phyloP scores from a whole-genome alignment of 2,329 filamentous ascomycete genomes.

The Aspergillus novofumigatus region DNA sequence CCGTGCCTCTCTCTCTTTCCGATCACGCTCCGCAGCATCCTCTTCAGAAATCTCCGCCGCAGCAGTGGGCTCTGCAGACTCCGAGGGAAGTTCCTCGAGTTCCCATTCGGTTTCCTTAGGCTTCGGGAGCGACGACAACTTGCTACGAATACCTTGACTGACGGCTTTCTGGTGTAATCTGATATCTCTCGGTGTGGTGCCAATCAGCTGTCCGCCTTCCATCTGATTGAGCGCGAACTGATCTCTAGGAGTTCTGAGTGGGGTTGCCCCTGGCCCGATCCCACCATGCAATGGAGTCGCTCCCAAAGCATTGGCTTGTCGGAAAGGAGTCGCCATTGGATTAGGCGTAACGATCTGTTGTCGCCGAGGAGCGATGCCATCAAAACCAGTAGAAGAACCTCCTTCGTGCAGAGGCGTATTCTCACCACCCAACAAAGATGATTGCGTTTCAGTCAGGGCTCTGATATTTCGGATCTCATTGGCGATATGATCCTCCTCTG shows the following conservation, averaged over 20 bases:
- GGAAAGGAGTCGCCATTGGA: conserved; percentile 85
- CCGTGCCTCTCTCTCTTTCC: conserved; percentile 56
- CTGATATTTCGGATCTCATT: conserved; percentile 95
- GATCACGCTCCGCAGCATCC: conserved; percentile 70
- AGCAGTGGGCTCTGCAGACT: conserved; percentile 58
- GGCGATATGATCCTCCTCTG: conserved; percentile 90
- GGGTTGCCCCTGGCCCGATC: conserved; percentile 69
- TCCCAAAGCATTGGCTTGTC: conserved; percentile 60
- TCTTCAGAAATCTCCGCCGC: conserved; percentile 56
- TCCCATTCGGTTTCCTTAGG: conserved; percentile 95
- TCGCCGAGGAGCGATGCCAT: conserved; percentile 74
- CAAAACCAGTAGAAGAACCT: conserved; percentile 77
- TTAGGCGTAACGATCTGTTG: conserved; percentile 89
- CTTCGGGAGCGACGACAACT: conserved; percentile 76
- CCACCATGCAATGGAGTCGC: conserved; percentile 61
- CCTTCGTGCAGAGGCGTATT: conserved; percentile 87
- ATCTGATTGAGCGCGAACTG: conserved; percentile 77
- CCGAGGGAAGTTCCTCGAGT: conserved; percentile 77
- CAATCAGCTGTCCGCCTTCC: conserved; percentile 61
- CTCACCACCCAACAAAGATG: conserved; percentile 86
- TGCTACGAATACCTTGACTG: conserved; percentile 60
- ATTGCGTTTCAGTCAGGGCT: conserved; percentile 88
- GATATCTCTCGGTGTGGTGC: conserved; percentile 72
- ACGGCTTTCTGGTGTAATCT: conserved; percentile 65
- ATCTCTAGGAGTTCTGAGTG: conserved; percentile 83